Conservation (phyloP, 805 yeast species). For the Hanseniaspora hatyaiensis region DNA sequence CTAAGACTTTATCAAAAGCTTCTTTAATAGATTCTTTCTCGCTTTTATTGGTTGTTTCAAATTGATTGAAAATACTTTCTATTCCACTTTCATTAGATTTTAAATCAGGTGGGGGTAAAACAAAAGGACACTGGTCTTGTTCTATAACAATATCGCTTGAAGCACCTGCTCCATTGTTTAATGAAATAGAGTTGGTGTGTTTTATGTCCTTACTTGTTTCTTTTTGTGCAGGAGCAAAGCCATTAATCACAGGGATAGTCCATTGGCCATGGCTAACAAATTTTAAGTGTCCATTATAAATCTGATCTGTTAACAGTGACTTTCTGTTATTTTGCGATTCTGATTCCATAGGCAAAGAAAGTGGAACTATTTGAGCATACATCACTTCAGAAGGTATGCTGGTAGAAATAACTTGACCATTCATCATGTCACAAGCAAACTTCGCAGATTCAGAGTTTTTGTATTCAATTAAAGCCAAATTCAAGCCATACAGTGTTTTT, state of each 20-base stretch:
- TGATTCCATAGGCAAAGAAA: conserved; percentile 14
- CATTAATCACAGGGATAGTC: conserved; percentile 26
- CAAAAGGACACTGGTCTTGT: conserved; percentile 30
- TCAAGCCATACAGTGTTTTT: conserved; percentile 42
- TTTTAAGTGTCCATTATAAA: conserved; percentile 27
- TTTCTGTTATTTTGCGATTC: conserved; percentile 5
- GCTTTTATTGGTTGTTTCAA: conserved; percentile 17
- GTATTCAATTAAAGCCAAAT: conserved; percentile 60
- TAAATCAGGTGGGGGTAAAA: conserved; percentile 28
- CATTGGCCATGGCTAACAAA: conserved; percentile 28
- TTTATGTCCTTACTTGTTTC: not conserved
- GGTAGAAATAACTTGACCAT: conserved; percentile 63
- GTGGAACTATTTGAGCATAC: conserved; percentile 59
- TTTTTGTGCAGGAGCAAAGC: conserved; percentile 11
- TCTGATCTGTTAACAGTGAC: conserved; percentile 28
- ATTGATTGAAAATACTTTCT: conserved; percentile 21
- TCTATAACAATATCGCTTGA: conserved; percentile 19
- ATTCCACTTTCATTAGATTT: conserved; percentile 19
- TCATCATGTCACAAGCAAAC: conserved; percentile 63
- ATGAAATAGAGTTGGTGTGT: not conserved
- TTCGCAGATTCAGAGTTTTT: conserved; percentile 61
- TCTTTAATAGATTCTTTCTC: conserved; percentile 18
- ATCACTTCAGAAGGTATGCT: conserved; percentile 68
- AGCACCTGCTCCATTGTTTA: not conserved
- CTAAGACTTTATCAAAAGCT: conserved; percentile 19